Percentiles rank a stretch among this genome's conserved stretches.
Conservation (phyloP, 345 rosid genomes). For the Hypericum perforatum region DNA sequence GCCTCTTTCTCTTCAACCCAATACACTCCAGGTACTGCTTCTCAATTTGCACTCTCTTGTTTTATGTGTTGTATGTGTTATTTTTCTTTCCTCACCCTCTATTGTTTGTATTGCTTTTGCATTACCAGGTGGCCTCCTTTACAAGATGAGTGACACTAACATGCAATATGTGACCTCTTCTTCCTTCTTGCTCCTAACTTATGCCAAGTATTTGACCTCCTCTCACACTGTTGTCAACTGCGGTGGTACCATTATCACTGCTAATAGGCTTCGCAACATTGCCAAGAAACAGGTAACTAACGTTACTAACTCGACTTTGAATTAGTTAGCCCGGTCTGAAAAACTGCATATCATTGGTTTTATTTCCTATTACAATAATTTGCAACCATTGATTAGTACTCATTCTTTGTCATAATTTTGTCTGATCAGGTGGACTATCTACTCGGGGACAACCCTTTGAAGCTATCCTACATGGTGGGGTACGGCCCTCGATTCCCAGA, state of each 20-base stretch:
- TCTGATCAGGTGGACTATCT: background rate
- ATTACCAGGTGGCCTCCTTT: slow-evolving; percentile 35
- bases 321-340: background rate
- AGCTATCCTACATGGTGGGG: background rate
- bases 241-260: slow-evolving; percentile 36
- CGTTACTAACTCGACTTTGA: too few relatives aligned
- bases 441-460: background rate
- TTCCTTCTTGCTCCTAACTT: slow-evolving; percentile 44
- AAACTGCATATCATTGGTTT: background rate
- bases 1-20: slow-evolving; percentile 70
- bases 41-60: background rate
- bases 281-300: slow-evolving; percentile 37
- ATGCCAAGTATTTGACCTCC: slow-evolving; percentile 42
- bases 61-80: slow-evolving; percentile 18
- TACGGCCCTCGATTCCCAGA: background rate
- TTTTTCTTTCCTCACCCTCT: slow-evolving; percentile 8
- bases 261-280: slow-evolving; percentile 33
- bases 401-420: background rate
- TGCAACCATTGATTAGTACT: background rate
- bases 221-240: slow-evolving; percentile 36
- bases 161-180: slow-evolving; percentile 56
- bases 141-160: slow-evolving; percentile 44
- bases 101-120: background rate
- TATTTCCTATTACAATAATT: background rate
- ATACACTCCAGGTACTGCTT: slow-evolving; percentile 67